A percentile compares a stretch with the other conserved stretches of the same genome.
Conservation (phyloP, 176 grass and related monocot species). For the Triticum monococcum region DNA sequence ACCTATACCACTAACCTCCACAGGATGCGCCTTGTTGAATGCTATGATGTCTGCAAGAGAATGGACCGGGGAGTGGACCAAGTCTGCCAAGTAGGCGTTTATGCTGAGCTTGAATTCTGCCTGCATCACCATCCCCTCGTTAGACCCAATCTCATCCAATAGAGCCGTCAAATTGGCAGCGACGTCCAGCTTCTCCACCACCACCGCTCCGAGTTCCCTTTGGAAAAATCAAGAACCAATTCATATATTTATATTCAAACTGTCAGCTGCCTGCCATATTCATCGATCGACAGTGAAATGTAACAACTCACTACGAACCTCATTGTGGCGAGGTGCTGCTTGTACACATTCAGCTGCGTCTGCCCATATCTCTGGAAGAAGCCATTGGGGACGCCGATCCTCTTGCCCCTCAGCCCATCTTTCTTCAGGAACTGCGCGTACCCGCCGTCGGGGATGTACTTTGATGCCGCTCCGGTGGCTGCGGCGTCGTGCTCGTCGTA, state of each 20-base stretch:
- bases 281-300: not conserved
- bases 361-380: conserved; percentile 27
- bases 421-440: conserved; percentile 54
- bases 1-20: no score
- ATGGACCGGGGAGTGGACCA: conserved; percentile 43
- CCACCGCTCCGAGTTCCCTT: conserved; percentile 35
- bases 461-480: conserved; percentile 38
- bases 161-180: not conserved
- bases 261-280: no score
- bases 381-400: conserved; percentile 30
- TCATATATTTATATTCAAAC: no score
- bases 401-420: conserved; percentile 52
- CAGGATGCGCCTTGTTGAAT: conserved; percentile 41
- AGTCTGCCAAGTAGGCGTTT: conserved; percentile 46
- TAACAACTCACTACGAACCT: conserved; percentile 2
- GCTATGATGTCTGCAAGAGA: conserved; percentile 55
- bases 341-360: not conserved
- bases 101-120: conserved; percentile 59
- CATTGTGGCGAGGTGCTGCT: conserved; percentile 42
- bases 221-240: not conserved
- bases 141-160: not conserved
- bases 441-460: conserved; percentile 47
- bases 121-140: not conserved
- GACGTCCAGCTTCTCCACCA: conserved; percentile 47
- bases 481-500: conserved; percentile 43